phyloP scores from a whole-genome alignment of 139 green algal species.

The Zygnema cylindricum region DNA sequence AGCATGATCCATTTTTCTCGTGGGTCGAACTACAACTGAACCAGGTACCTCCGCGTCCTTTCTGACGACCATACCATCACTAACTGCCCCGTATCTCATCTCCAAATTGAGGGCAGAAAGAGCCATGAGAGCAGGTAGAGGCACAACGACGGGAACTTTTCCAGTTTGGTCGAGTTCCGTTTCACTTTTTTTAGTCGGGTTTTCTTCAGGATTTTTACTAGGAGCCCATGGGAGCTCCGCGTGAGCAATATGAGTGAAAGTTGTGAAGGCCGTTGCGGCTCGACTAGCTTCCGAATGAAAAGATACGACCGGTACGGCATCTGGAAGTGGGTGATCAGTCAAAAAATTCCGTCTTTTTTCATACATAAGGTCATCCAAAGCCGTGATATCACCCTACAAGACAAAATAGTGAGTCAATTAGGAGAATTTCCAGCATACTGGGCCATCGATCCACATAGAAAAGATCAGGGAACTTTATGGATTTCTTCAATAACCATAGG shows the following conservation, averaged over 20 bases:
- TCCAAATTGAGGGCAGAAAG: slow-evolving; percentile 27
- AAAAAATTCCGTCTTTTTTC: slow-evolving; percentile 34
- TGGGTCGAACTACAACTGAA: slow-evolving; percentile 32
- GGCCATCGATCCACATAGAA: no score
- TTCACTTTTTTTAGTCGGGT: not conserved
- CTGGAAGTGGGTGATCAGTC: slow-evolving; percentile 32
- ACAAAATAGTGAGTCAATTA: not conserved
- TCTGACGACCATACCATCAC: slow-evolving; percentile 53
- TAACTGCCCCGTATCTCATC: slow-evolving; percentile 43
- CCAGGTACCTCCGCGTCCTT: slow-evolving; percentile 56
- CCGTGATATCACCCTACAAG: slow-evolving; percentile 41
- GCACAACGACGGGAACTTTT: slow-evolving; percentile 31
- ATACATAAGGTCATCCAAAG: slow-evolving; percentile 60
- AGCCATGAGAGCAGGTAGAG: slow-evolving; percentile 29
- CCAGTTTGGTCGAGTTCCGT: not conserved
- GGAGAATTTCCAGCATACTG: no score
- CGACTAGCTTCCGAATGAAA: slow-evolving; percentile 56
- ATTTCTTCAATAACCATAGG: no score
- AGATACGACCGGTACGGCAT: slow-evolving; percentile 44
- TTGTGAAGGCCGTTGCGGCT: slow-evolving; percentile 15
- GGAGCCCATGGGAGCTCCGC: slow-evolving; percentile 35
- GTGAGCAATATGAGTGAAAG: slow-evolving; percentile 40
- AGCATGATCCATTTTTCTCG: slow-evolving; percentile 54
- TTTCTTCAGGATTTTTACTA: not conserved
- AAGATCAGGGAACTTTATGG: no score